Conservation (phyloP, 116 monocot species). For the Zostera marina region DNA sequence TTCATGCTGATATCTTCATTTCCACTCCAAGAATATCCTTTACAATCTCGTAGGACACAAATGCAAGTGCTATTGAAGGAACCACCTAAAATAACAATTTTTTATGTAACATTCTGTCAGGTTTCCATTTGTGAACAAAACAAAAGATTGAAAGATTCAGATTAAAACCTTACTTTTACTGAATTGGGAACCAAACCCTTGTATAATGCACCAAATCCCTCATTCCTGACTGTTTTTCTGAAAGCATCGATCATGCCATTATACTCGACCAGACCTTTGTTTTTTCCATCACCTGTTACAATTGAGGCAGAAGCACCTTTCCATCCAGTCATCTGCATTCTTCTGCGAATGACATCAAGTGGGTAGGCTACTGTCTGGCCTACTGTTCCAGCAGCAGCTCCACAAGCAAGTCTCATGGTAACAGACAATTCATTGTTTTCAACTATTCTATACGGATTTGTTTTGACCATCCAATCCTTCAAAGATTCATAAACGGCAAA, state of each 20-base stretch:
- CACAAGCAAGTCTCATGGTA: constrained; percentile 69
- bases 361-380: constrained; percentile 99
- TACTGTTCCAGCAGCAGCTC: constrained; percentile 86
- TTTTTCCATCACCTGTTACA: constrained; percentile 44
- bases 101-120: not conserved
- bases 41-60: constrained; percentile 83
- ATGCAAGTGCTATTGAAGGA: constrained; percentile 93
- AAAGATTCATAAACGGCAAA: constrained; percentile 93
- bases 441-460: constrained; percentile 52
- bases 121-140: not conserved
- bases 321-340: constrained; percentile 99
- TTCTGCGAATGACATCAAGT: constrained; percentile 93
- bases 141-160: not conserved
- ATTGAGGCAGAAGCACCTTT: constrained; percentile 74
- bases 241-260: constrained; percentile 96
- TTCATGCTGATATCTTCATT: constrained; percentile 85
- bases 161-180: constrained; percentile 52
- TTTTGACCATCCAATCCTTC: constrained; percentile 69
- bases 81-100: constrained; percentile 56
- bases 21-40: constrained; percentile 97
- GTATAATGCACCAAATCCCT: constrained; percentile 92
- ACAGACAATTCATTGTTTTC: constrained; percentile 60
- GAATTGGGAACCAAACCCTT: constrained; percentile 97
- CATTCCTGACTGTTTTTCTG: constrained; percentile 74
- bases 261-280: constrained; percentile 51